phyloP scores from a whole-genome alignment of 306 rosid species.

The Canavalia gladiata region DNA sequence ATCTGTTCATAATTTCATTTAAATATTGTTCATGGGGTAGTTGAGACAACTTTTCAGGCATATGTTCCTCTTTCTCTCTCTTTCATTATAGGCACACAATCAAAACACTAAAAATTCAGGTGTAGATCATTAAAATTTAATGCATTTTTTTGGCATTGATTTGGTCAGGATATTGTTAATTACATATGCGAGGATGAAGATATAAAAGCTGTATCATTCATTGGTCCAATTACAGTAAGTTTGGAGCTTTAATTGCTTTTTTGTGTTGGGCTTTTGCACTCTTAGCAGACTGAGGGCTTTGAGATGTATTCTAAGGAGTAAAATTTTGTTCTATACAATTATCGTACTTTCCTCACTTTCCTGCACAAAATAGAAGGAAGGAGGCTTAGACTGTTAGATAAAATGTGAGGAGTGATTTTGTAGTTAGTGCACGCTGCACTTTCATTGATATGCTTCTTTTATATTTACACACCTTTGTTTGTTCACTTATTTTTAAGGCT shows the following conservation, averaged over 20 bases:
- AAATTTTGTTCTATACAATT: not conserved
- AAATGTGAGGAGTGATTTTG: not conserved
- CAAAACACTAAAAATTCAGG: slow-evolving; percentile 8
- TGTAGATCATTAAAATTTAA: slow-evolving; percentile 42
- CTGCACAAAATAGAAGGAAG: not conserved
- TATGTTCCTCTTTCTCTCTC: not conserved
- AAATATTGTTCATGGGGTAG: not conserved
- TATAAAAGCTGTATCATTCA: slow-evolving; percentile 71
- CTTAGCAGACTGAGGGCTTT: not conserved
- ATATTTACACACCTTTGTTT: slow-evolving; percentile 20
- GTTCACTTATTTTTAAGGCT: slow-evolving; percentile 59
- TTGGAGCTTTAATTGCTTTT: slow-evolving; percentile 19
- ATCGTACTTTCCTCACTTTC: not conserved
- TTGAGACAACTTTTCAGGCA: not conserved
- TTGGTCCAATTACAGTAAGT: slow-evolving; percentile 72
- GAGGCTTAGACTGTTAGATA: not conserved
- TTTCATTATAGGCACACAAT: not conserved
- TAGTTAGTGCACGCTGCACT: not conserved
- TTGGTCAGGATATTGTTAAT: slow-evolving; percentile 66
- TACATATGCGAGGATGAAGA: slow-evolving; percentile 76
- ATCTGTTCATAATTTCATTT: not conserved
- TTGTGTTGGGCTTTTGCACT: not conserved
- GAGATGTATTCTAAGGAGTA: not conserved
- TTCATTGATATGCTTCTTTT: slow-evolving; percentile 17
- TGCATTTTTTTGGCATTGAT: slow-evolving; percentile 32